Evolutionary conservation across 257 asterid species (phyloP).

Genomic region (Ocimum tenuiflorum): DNA sequence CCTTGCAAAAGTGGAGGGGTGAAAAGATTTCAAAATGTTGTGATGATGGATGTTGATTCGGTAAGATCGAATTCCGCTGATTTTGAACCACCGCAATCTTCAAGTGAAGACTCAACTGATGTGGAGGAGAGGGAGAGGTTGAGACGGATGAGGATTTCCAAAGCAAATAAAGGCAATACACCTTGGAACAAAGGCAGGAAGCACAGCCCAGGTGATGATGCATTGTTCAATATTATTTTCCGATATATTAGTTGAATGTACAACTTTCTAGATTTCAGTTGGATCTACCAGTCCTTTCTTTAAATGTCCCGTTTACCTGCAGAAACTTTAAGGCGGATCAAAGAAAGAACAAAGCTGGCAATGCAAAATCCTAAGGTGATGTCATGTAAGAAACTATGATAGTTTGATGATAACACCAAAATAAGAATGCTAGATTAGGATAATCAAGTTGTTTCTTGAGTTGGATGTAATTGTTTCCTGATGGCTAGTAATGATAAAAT

Average conservation of each 20-base stretch:
- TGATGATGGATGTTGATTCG: slow-evolving; percentile 38
- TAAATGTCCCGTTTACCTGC: slow-evolving; percentile 26
- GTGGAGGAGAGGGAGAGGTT: slow-evolving; percentile 60
- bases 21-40: slow-evolving; percentile 24
- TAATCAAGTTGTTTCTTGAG: slow-evolving; percentile 4
- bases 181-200: slow-evolving; percentile 97
- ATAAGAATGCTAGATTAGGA: slow-evolving; percentile 16
- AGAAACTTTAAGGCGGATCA: slow-evolving; percentile 76
- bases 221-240: neutral
- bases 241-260: neutral
- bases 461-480: neutral
- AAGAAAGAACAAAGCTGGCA: slow-evolving; percentile 82
- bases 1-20: slow-evolving; percentile 27
- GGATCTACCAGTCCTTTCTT: slow-evolving; percentile 1
- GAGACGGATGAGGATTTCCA: slow-evolving; percentile 90
- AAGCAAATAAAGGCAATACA: slow-evolving; percentile 85
- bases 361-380: slow-evolving; percentile 99
- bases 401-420: slow-evolving; percentile 11
- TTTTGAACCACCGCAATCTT: slow-evolving; percentile 29
- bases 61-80: slow-evolving; percentile 23
- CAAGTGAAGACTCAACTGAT: slow-evolving; percentile 42
- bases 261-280: neutral
- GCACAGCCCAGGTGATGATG: slow-evolving; percentile 72
- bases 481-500: neutral
- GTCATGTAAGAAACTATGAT: slow-evolving; percentile 60